Percentiles rank a stretch among this genome's conserved stretches.
Conservation (phyloP, 257 asterid genomes). For the Handroanthus guayacan region DNA sequence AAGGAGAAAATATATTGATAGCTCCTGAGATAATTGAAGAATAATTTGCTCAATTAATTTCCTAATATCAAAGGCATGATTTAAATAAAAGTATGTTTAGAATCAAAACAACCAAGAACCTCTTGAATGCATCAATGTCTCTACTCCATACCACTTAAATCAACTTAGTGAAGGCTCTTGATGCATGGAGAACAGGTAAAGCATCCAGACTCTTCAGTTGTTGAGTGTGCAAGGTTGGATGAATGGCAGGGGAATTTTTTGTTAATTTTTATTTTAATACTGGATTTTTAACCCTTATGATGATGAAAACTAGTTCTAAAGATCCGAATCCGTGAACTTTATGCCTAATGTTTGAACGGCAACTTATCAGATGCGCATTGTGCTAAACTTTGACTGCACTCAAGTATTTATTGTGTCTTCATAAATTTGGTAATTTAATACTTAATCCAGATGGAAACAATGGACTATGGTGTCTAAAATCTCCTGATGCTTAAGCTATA, state of each 20-base stretch:
- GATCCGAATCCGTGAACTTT: background rate
- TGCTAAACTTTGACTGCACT: background rate
- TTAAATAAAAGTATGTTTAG: no score
- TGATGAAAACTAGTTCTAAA: no score
- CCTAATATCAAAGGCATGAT: background rate
- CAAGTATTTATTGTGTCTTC: constrained; percentile 17
- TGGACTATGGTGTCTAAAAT: background rate
- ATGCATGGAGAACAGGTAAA: no score
- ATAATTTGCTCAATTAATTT: no score
- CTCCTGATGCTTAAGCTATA: constrained; percentile 28
- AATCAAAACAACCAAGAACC: background rate
- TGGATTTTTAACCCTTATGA: no score
- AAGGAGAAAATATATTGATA: background rate
- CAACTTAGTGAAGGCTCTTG: background rate
- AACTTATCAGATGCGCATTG: background rate
- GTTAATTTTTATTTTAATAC: no score
- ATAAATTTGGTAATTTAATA: constrained; percentile 11
- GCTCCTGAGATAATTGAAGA: background rate
- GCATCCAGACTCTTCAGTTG: no score
- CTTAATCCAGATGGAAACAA: background rate
- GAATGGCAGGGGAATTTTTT: no score
- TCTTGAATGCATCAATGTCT: background rate
- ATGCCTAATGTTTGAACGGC: background rate
- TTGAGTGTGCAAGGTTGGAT: no score
- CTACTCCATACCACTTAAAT: background rate